These are phyloP conservation scores for Vigna radiata DNA, from an alignment of 306 rosid species.

Conservation along the genomic window DNA sequence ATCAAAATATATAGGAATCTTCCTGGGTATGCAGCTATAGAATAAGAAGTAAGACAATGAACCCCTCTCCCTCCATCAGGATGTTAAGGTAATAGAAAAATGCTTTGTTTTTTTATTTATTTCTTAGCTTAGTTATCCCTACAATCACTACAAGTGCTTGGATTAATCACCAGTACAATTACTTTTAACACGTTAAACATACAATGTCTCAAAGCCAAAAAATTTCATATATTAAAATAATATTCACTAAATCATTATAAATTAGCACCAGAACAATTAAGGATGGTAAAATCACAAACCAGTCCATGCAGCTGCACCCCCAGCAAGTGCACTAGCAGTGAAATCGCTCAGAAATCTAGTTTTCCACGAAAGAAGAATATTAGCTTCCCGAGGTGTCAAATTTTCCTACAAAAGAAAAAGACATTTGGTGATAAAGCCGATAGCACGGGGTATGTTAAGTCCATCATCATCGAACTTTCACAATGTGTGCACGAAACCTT, in stretches of 20 bases:
- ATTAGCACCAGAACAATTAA: not conserved
- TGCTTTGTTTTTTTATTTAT: not conserved
- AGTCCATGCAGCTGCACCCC: slow-evolving; percentile 51
- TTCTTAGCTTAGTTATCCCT: slow-evolving; percentile 8
- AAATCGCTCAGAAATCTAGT: slow-evolving; percentile 21
- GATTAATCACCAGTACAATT: slow-evolving; percentile 1
- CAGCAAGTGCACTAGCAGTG: slow-evolving; percentile 48
- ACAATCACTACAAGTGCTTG: not conserved
- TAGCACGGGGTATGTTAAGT: not conserved
- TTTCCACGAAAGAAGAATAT: too few relatives aligned
- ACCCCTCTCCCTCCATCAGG: not conserved
- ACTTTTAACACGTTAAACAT: not conserved
- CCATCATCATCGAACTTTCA: slow-evolving; percentile 30
- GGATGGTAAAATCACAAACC: slow-evolving; percentile 50
- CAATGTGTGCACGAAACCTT: not conserved
- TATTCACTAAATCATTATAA: not conserved
- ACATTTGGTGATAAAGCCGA: slow-evolving; percentile 29
- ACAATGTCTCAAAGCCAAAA: slow-evolving; percentile 13
- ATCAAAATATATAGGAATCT: not conserved
- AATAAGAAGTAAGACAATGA: not conserved
- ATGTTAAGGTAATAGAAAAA: slow-evolving; percentile 21
- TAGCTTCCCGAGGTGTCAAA: too few relatives aligned
- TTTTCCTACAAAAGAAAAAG: slow-evolving; percentile 31
- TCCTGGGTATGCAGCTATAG: not conserved
- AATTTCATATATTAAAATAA: not conserved